Conservation (phyloP, 2,329 filamentous ascomycete species). For the Aureobasidium leucospermi region DNA sequence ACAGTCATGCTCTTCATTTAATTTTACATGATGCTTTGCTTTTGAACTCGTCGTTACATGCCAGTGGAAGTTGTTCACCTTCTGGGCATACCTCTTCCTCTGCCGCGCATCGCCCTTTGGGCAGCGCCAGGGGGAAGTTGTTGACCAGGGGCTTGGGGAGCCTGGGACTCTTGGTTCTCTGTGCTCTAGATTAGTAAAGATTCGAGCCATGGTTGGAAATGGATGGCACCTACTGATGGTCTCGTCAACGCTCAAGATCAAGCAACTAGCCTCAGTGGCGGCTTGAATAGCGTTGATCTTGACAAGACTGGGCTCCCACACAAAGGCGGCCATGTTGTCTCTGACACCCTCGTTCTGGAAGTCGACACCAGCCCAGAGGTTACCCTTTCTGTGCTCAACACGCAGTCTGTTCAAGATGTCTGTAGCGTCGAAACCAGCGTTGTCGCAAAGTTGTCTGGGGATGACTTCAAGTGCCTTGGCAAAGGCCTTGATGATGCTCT, state of each 20-base stretch:
- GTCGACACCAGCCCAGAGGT: conserved; percentile 92
- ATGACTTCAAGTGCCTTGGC: conserved; percentile 96
- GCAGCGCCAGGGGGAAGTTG: conserved; percentile 60
- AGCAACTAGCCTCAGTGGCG: conserved; percentile 86
- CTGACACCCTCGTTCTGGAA: conserved; percentile 86
- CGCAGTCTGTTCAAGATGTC: conserved; percentile 95
- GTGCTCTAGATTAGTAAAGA: not conserved
- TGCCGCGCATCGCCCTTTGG: conserved; percentile 78
- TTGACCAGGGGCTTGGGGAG: conserved; percentile 72
- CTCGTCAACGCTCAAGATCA: conserved; percentile 95
- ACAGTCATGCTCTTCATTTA: conserved; percentile 5
- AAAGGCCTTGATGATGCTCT: conserved; percentile 95
- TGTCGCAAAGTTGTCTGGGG: conserved; percentile 94
- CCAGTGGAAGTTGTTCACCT: conserved; percentile 42
- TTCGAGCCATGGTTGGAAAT: conserved; percentile 19
- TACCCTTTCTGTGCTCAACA: conserved; percentile 91
- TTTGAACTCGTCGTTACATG: conserved; percentile 1
- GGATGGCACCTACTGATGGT: conserved; percentile 57
- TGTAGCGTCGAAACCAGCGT: conserved; percentile 95
- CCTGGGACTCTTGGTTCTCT: conserved; percentile 79
- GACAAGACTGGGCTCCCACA: conserved; percentile 94
- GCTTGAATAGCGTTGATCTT: conserved; percentile 97
- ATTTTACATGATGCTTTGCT: conserved; percentile 13
- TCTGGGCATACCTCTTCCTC: conserved; percentile 84
- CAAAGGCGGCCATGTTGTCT: conserved; percentile 91